Conservation (phyloP, 2,329 filamentous ascomycete species). For the Penicillium sp. region DNA sequence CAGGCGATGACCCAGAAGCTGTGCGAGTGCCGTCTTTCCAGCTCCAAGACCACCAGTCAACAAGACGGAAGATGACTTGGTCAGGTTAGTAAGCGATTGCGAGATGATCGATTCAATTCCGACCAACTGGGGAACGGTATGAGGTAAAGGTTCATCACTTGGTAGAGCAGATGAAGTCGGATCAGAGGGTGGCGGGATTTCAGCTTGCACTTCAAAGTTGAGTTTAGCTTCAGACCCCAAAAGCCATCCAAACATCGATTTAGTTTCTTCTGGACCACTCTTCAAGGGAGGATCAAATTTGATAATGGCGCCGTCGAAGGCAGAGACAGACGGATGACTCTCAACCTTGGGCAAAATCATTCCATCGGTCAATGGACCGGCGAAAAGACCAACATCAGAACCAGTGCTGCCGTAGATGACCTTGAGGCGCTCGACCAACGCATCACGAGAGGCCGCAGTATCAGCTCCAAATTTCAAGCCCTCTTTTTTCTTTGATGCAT, state of each 20-base stretch:
- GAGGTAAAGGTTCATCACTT: conserved; percentile 57
- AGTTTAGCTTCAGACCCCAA: conserved; percentile 73
- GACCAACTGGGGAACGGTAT: conserved; percentile 63
- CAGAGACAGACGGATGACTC: conserved; percentile 53
- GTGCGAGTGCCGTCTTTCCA: conserved; percentile 81
- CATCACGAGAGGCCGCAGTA: conserved; percentile 77
- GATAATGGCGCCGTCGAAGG: conserved; percentile 81
- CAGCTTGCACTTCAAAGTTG: conserved; percentile 70
- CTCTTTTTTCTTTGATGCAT: conserved; percentile 55
- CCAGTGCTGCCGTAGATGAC: conserved; percentile 64
- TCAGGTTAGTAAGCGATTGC: conserved; percentile 71
- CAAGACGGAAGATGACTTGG: conserved; percentile 83
- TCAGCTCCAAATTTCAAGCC: conserved; percentile 85
- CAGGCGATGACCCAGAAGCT: conserved; percentile 70
- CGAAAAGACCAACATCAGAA: conserved; percentile 63
- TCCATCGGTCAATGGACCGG: conserved; percentile 86
- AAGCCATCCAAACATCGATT: conserved; percentile 60
- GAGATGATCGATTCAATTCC: conserved; percentile 77
- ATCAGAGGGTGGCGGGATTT: conserved; percentile 65
- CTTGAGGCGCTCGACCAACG: conserved; percentile 66
- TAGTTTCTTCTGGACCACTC: conserved; percentile 29
- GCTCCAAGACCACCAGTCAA: conserved; percentile 85
- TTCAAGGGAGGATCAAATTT: conserved; percentile 66
- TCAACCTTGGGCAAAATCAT: conserved; percentile 67
- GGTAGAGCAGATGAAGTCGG: conserved; percentile 37